Evolutionary conservation across 129 eudicot genomes (phyloP).

Genomic region (Artemisia tridentata): DNA sequence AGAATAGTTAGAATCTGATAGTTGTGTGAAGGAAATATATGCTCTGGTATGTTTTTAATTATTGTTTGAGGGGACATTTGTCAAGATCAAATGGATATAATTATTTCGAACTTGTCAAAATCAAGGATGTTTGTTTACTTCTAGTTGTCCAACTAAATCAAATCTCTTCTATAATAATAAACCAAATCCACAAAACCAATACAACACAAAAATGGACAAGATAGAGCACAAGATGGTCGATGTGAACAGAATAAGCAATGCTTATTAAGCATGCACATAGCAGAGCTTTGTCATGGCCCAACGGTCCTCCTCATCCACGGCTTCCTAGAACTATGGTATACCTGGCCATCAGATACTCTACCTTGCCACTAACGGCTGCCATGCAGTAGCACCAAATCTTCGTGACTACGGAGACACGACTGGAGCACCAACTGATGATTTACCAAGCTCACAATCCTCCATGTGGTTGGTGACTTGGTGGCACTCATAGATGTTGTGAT

Average conservation of each 20-base stretch:
- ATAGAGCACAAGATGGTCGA: constrained; percentile 35
- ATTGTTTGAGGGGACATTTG: too few species aligned
- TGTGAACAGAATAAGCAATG: too few species aligned
- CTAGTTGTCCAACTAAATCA: too few species aligned
- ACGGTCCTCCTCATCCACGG: constrained; percentile 42
- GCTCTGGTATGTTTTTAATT: too few species aligned
- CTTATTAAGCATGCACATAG: constrained; percentile 39
- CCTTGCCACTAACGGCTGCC: constrained; percentile 41
- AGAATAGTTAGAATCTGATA: too few species aligned
- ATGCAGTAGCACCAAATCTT: constrained; percentile 52
- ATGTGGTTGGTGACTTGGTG: constrained; percentile 36
- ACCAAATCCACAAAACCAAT: not conserved
- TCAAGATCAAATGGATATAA: too few species aligned
- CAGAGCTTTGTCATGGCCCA: constrained; percentile 36
- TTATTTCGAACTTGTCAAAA: too few species aligned
- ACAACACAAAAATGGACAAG: constrained; percentile 26
- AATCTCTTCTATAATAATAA: too few species aligned
- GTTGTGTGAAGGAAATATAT: too few species aligned
- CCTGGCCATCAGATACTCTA: constrained; percentile 48
- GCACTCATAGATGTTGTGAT: constrained; percentile 31
- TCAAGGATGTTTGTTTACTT: too few species aligned
- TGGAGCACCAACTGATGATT: constrained; percentile 34
- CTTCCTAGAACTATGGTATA: constrained; percentile 52
- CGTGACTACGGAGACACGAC: constrained; percentile 44
- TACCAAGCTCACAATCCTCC: constrained; percentile 33